These are phyloP conservation scores for Nannizziopsis arthrosporioides DNA, from an alignment of 2,329 filamentous ascomycete genomes.

Conservation along the genomic window DNA sequence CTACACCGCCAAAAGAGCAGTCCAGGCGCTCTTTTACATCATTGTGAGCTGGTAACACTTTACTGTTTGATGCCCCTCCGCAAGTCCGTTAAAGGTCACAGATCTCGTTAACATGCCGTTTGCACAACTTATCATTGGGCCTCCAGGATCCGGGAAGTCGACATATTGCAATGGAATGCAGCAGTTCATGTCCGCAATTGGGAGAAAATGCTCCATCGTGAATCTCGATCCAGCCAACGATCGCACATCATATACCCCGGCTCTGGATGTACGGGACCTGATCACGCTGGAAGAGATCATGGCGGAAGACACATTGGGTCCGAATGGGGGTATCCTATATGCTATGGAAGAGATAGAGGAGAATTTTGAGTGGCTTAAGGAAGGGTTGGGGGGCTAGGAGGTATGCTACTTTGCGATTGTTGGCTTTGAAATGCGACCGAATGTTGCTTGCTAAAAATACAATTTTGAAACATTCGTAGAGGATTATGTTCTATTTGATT, in stretches of 20 bases:
- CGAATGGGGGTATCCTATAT: constrained; percentile 85
- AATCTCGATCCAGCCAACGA: constrained; percentile 98
- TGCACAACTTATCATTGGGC: constrained; percentile 79
- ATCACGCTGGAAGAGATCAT: constrained; percentile 92
- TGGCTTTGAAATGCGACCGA: not conserved
- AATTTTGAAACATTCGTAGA: constrained; percentile 37
- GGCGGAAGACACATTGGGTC: constrained; percentile 77
- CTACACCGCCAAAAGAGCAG: too few species aligned
- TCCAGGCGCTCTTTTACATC: too few species aligned
- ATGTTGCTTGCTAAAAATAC: not conserved
- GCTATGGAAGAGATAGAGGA: constrained; percentile 90
- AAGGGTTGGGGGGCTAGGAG: constrained; percentile 63
- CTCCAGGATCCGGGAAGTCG: constrained; percentile 88
- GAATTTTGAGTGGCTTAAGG: constrained; percentile 84
- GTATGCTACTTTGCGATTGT: constrained; percentile 23
- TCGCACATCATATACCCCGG: constrained; percentile 73
- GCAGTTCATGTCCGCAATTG: constrained; percentile 93
- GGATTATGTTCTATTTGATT: constrained; percentile 91
- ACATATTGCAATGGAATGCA: constrained; percentile 99
- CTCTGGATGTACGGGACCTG: constrained; percentile 78
- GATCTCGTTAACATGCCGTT: constrained; percentile 40
- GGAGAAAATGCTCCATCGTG: constrained; percentile 84
- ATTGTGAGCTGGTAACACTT: too few species aligned
- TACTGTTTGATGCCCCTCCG: not conserved
- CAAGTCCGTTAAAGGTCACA: not conserved